Percentiles rank a stretch among this genome's conserved stretches.
phyloP scores from a whole-genome alignment of 2,329 filamentous ascomycete genomes.

The Ophiosphaerella korrae region DNA sequence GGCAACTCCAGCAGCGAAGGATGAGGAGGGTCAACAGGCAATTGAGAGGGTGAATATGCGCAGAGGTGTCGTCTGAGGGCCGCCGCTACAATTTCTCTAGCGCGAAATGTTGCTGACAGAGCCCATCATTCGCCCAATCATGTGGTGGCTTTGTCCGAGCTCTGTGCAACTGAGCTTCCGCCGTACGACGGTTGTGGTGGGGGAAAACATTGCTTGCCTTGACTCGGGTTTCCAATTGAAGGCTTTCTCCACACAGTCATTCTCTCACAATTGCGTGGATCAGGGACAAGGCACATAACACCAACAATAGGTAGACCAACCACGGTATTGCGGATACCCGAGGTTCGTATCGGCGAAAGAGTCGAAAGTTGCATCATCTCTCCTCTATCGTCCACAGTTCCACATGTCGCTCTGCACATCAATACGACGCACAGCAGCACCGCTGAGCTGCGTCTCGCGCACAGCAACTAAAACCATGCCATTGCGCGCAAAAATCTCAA shows the following conservation, averaged over 20 bases:
- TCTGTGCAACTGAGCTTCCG: constrained; percentile 6
- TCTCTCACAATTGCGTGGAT: too few relatives aligned
- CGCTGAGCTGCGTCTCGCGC: constrained; percentile 47
- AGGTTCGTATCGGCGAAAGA: constrained; percentile 39
- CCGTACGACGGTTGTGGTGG: constrained; percentile 11
- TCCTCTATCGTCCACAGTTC: constrained; percentile 10
- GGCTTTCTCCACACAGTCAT: constrained; percentile 4
- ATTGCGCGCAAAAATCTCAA: constrained; percentile 74
- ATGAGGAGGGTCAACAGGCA: constrained; percentile 35
- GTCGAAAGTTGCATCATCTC: constrained; percentile 35
- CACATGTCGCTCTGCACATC: constrained; percentile 54
- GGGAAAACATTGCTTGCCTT: constrained; percentile 20
- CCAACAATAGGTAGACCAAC: too few relatives aligned
- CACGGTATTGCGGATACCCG: constrained; percentile 39
- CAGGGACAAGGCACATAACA: too few relatives aligned
- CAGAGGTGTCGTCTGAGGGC: constrained; percentile 13
- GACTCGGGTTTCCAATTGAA: constrained; percentile 8
- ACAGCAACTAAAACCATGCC: constrained; percentile 65
- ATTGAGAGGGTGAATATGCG: constrained; percentile 30
- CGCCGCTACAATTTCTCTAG: constrained; percentile 40
- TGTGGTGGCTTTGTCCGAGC: constrained; percentile 21
- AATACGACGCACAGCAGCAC: constrained; percentile 47
- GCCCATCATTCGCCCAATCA: constrained; percentile 22
- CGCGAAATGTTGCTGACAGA: constrained; percentile 20
- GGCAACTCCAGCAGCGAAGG: constrained; percentile 22